Conservation (phyloP, 2,329 filamentous ascomycete species). For the Penicillium sclerotigenum region DNA sequence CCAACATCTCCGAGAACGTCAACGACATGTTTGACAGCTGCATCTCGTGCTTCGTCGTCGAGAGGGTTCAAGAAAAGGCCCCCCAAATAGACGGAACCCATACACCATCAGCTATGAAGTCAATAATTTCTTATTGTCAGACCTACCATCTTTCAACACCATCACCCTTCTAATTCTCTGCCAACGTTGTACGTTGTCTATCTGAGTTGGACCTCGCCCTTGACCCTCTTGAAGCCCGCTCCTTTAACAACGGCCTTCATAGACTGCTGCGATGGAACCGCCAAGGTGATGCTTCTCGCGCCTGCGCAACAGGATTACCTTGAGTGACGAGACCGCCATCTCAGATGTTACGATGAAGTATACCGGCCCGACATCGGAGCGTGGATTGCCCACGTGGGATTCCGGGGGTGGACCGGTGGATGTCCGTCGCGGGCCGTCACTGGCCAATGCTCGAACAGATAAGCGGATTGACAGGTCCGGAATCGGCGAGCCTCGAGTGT, state of each 20-base stretch:
- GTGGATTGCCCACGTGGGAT: neutral
- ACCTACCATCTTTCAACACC: neutral
- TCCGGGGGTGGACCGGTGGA: neutral
- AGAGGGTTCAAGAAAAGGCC: neutral
- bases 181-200: neutral
- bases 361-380: neutral
- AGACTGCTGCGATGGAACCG: neutral
- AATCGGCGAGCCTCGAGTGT: neutral
- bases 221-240: neutral
- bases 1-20: neutral
- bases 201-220: neutral
- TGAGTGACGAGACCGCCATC: neutral
- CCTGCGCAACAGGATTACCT: neutral
- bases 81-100: neutral
- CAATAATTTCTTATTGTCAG: neutral
- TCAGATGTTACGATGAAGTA: neutral
- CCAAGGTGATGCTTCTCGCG: neutral
- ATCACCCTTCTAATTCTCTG: neutral
- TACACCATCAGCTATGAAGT: neutral
- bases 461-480: neutral
- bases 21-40: neutral
- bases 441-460: neutral
- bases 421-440: neutral
- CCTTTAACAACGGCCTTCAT: neutral
- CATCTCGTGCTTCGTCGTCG: neutral